These are phyloP conservation scores for Synura sp. DNA, from an alignment of 352 stramenopile genomes.

Conservation along the genomic window DNA sequence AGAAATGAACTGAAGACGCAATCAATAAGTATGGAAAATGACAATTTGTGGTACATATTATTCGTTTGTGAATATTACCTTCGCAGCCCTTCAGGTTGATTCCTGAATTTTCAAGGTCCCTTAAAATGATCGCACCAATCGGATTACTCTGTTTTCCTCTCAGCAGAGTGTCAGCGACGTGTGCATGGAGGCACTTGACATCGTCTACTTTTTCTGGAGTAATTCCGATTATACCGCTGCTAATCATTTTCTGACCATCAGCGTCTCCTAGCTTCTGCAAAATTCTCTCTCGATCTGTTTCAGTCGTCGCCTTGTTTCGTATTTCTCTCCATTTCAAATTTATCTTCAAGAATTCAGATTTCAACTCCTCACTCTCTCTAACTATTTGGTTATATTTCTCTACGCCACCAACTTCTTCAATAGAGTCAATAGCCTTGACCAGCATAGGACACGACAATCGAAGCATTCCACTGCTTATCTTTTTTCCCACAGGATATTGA, in stretches of 20 bases:
- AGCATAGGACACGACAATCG: slow-evolving; percentile 54
- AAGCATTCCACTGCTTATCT: slow-evolving; percentile 51
- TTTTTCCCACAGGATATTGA: slow-evolving; percentile 45
- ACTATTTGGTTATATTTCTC: slow-evolving; percentile 50
- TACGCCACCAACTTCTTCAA: slow-evolving; percentile 54
- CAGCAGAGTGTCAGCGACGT: slow-evolving; percentile 45
- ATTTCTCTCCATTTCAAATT: slow-evolving; percentile 42
- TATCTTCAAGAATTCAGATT: slow-evolving; percentile 44
- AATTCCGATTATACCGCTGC: slow-evolving; percentile 44
- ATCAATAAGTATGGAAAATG: background rate
- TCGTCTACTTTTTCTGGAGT: slow-evolving; percentile 42
- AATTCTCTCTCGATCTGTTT: background rate
- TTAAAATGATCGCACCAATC: slow-evolving; percentile 41
- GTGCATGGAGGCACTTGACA: slow-evolving; percentile 47
- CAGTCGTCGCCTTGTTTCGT: slow-evolving; percentile 25
- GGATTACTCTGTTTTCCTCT: slow-evolving; percentile 37
- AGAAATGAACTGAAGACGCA: background rate
- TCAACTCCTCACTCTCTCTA: slow-evolving; percentile 35
- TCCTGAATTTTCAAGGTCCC: background rate
- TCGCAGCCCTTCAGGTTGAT: background rate
- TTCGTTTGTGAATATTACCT: too few species aligned
- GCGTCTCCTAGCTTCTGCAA: slow-evolving; percentile 22
- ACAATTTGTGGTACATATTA: too few species aligned
- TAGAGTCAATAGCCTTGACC: slow-evolving; percentile 50
- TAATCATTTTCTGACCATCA: slow-evolving; percentile 32